A percentile compares a stretch with the other conserved stretches of the same genome.
phyloP scores from a whole-genome alignment of 331 rosid genomes.

The Cydonia oblonga region DNA sequence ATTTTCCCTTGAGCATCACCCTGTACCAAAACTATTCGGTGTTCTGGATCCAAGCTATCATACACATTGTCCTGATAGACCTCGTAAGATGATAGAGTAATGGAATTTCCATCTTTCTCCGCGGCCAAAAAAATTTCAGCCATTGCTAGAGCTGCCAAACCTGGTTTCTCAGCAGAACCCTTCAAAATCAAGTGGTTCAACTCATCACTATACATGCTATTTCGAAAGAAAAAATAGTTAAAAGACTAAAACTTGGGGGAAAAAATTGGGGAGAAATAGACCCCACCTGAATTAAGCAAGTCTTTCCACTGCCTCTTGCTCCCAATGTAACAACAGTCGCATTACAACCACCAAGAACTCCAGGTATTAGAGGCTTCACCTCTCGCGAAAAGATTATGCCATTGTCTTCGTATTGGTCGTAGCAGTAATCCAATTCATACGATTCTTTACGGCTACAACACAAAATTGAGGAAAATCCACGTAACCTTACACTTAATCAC shows the following conservation, averaged over 20 bases:
- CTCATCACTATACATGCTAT: no score
- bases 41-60: slow-evolving; percentile 59
- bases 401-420: slow-evolving; percentile 46
- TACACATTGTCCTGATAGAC: slow-evolving; percentile 65
- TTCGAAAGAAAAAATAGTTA: no score
- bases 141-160: slow-evolving; percentile 61
- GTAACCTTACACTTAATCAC: neutral
- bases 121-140: slow-evolving; percentile 45
- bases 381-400: slow-evolving; percentile 49
- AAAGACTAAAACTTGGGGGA: no score
- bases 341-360: slow-evolving; percentile 57
- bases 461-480: neutral
- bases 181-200: slow-evolving; percentile 21
- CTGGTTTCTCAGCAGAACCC: slow-evolving; percentile 68
- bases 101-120: slow-evolving; percentile 33
- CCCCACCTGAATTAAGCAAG: slow-evolving; percentile 60
- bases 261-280: neutral
- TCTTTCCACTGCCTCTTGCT: slow-evolving; percentile 83
- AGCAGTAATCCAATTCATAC: slow-evolving; percentile 54
- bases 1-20: slow-evolving; percentile 59
- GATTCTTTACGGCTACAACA: slow-evolving; percentile 48
- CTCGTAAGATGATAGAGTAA: slow-evolving; percentile 62
- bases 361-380: slow-evolving; percentile 52
- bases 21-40: slow-evolving; percentile 40
- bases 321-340: slow-evolving; percentile 72